Evolutionary conservation across 2,329 filamentous ascomycete genomes (phyloP), one percentile per base, ranked within the genome.

Genomic region (Metarhizium humberi): DNA sequence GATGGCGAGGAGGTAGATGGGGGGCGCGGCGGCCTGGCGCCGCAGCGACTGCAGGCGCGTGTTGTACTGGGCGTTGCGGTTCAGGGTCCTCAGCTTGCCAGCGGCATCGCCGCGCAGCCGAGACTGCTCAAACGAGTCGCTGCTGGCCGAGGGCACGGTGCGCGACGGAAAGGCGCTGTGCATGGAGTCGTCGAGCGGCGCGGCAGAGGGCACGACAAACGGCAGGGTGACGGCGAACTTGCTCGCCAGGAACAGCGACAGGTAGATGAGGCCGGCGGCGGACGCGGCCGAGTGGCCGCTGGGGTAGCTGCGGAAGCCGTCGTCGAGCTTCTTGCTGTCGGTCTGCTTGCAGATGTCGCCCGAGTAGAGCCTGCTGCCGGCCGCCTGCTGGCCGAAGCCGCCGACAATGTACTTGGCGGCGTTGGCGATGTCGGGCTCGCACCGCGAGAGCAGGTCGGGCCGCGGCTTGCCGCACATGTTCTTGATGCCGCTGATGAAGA

Each of bases 401-500:
- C 88, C 84, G 34, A 92, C 79, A 10, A 81, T 69, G 65, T 85
- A 82, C 8, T 79, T 65, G 0, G 73, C 67, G n/a, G 86, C 72
- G 57, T 87, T 82, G 3, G 68, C 73, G 2, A 91, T 59, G 64
- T 96, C 88, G 3, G 92, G 90, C 52, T 86, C 67, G 70, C 92
- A 97, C 49, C 90, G 82, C 2, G 80, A 79, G 46, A 97, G 82
- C 40, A 96, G 75, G 70, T 97, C 92, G 4, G 92, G 92, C 6
- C 92, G 82, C 34, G 83, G 83, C 60, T 84, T 81, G 60, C 83
- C 83, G 58, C 82, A 84, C 50, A 84, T 73, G 64, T 86, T 90
- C 78, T 96, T 96, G 78, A 95, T 84, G 52, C 87, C 88, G 63
- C 90, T 85, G 1, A 91, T 92, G 63, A 95, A 84, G 70, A 94